These are phyloP conservation scores for Sicyos baderoa DNA, from an alignment of 306 rosid species.

Conservation along the genomic window DNA sequence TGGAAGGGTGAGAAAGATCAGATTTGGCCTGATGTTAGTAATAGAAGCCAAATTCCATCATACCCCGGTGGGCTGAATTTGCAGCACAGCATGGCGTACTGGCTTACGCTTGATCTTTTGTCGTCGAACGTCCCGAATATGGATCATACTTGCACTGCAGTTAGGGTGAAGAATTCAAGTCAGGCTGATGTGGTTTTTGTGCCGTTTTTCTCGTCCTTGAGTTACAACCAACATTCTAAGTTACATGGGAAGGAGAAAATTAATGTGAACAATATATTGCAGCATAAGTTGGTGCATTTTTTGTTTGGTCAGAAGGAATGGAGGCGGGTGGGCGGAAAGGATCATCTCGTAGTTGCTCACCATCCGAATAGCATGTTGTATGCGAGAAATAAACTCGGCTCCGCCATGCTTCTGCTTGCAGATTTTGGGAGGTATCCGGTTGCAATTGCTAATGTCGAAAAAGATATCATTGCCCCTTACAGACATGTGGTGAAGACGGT, in stretches of 20 bases:
- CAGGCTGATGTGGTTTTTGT: constrained; percentile 77
- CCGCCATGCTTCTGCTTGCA: constrained; percentile 86
- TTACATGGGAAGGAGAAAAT: constrained; percentile 45
- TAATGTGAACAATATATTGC: constrained; percentile 58
- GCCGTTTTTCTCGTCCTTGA: constrained; percentile 82
- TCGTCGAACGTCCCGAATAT: constrained; percentile 33
- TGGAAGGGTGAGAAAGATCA: constrained; percentile 71
- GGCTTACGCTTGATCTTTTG: constrained; percentile 94
- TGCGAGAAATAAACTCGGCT: constrained; percentile 62
- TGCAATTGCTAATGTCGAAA: constrained; percentile 67
- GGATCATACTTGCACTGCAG: constrained; percentile 40
- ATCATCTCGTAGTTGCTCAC: constrained; percentile 79
- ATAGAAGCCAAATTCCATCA: constrained; percentile 39
- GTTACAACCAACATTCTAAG: constrained; percentile 85
- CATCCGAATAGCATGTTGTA: constrained; percentile 89
- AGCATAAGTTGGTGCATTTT: constrained; percentile 58
- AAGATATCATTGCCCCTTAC: constrained; percentile 88
- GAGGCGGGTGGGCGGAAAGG: constrained; percentile 59
- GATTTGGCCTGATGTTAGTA: constrained; percentile 62
- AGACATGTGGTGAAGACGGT: constrained; percentile 55
- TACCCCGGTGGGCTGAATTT: constrained; percentile 91
- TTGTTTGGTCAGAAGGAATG: constrained; percentile 50
- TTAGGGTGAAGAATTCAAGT: constrained; percentile 71
- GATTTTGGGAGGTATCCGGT: constrained; percentile 91
- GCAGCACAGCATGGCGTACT: constrained; percentile 81